Evolutionary conservation across 108 stramenopile genomes (phyloP).

Genomic region (Cyclostephanos invisitatus): DNA sequence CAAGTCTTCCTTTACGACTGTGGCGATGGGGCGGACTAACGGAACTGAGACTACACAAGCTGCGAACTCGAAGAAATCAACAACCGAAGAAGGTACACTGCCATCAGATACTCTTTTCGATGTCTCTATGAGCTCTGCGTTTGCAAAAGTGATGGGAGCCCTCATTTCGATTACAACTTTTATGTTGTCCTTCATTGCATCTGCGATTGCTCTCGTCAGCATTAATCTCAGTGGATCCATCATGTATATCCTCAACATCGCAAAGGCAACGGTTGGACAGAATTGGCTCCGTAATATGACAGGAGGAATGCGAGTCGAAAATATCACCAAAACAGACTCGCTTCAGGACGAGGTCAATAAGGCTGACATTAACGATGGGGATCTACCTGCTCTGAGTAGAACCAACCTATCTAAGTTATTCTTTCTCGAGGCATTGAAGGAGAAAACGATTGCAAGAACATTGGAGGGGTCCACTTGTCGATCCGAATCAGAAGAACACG

Average conservation of each 20-base stretch:
- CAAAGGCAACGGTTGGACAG: neutral
- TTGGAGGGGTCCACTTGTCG: neutral
- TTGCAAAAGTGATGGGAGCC: neutral
- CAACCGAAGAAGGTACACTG: neutral
- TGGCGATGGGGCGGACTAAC: conserved; percentile 12
- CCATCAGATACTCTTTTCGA: neutral
- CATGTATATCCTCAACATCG: neutral
- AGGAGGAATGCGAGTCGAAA: neutral
- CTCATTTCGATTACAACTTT: neutral
- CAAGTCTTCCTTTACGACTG: conserved; percentile 9
- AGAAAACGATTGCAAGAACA: neutral
- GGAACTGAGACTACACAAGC: conserved; percentile 12
- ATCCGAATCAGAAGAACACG: neutral
- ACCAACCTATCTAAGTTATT: conserved; percentile 12
- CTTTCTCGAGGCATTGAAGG: conserved; percentile 1
- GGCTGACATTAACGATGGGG: neutral
- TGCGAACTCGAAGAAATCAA: neutral
- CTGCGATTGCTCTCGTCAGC: neutral
- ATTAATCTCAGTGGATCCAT: neutral
- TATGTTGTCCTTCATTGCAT: conserved; percentile 2
- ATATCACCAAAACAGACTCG: neutral
- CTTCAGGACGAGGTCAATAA: neutral
- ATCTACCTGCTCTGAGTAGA: neutral
- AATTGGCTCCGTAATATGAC: conserved; percentile 7
- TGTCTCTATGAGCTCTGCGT: neutral